These are phyloP conservation scores for Beauveria sp. DNA, from an alignment of 2,329 filamentous ascomycete genomes.

Conservation along the genomic window DNA sequence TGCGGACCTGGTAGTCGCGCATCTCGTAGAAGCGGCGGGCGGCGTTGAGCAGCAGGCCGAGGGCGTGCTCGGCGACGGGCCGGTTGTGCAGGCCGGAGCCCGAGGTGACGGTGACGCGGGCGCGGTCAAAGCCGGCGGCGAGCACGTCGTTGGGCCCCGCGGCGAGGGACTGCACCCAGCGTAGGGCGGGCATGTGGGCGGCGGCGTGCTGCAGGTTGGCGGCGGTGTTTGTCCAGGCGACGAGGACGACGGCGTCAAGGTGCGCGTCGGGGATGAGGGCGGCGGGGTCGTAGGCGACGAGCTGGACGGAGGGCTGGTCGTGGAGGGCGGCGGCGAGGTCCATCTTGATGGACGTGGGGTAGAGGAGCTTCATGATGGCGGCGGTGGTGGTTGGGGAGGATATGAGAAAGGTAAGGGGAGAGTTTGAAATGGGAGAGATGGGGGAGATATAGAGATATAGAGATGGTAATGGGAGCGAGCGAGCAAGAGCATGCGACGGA, in stretches of 20 bases:
- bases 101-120: conserved; percentile 46
- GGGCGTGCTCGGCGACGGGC: conserved; percentile 57
- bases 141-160: conserved; percentile 61
- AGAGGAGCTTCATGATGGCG: conserved; percentile 54
- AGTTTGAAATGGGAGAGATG: not conserved
- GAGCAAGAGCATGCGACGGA: not conserved
- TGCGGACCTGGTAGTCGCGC: conserved; percentile 51
- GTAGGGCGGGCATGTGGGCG: conserved; percentile 44
- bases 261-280: conserved; percentile 47
- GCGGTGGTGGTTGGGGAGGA: not conserved
- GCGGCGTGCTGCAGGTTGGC: conserved; percentile 52
- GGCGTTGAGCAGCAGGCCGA: conserved; percentile 48
- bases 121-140: conserved; percentile 48
- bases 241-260: conserved; percentile 50
- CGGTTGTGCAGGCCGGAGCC: conserved; percentile 57
- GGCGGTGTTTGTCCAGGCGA: conserved; percentile 54
- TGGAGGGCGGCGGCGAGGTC: conserved; percentile 30
- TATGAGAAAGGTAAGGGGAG: not conserved
- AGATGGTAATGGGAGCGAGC: not conserved
- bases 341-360: conserved; percentile 55
- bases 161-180: conserved; percentile 60
- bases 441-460: not conserved
- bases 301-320: not conserved
- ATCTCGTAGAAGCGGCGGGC: conserved; percentile 53
- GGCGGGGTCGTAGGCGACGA: conserved; percentile 45